A percentile compares a stretch with the other conserved stretches of the same genome.
phyloP scores from a whole-genome alignment of 164 flowering plant genomes.

The Berberis thunbergii region DNA sequence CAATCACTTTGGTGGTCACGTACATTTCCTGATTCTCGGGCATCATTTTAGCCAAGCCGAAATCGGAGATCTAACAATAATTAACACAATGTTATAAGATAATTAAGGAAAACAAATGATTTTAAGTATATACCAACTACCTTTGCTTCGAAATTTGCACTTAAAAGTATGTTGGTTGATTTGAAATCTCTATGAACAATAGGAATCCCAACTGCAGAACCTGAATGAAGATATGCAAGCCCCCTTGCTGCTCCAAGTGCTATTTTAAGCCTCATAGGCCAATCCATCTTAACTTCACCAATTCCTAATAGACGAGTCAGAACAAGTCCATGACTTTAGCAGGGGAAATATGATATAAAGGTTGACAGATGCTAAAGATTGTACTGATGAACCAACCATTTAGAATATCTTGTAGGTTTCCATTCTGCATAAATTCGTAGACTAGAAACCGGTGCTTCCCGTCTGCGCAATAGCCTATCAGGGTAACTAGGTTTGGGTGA shows the following conservation, averaged over 20 bases:
- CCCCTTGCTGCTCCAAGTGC: constrained; percentile 93
- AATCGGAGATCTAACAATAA: constrained; percentile 71
- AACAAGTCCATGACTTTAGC: neutral
- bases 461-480: constrained; percentile 95
- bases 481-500: constrained; percentile 84
- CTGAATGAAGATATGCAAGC: constrained; percentile 89
- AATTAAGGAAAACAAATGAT: neutral
- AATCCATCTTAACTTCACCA: constrained; percentile 65
- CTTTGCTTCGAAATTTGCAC: constrained; percentile 73
- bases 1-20: constrained; percentile 72
- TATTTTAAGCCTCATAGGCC: constrained; percentile 77
- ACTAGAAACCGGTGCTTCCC: constrained; percentile 93
- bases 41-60: constrained; percentile 95
- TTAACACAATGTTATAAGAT: neutral
- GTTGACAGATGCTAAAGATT: neutral
- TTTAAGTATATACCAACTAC: constrained; percentile 23
- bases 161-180: constrained; percentile 83
- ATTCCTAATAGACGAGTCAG: constrained; percentile 32
- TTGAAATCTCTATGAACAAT: constrained; percentile 94
- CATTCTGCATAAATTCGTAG: constrained; percentile 81
- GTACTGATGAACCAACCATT: constrained; percentile 39
- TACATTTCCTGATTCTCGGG: constrained; percentile 81
- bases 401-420: constrained; percentile 90
- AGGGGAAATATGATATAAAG: neutral
- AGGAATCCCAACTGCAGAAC: constrained; percentile 76